Evolutionary conservation across 495 filamentous ascomycete genomes (phyloP), one percentile per base, ranked within the genome.

Genomic region (Podospora pseudopauciseta): DNA sequence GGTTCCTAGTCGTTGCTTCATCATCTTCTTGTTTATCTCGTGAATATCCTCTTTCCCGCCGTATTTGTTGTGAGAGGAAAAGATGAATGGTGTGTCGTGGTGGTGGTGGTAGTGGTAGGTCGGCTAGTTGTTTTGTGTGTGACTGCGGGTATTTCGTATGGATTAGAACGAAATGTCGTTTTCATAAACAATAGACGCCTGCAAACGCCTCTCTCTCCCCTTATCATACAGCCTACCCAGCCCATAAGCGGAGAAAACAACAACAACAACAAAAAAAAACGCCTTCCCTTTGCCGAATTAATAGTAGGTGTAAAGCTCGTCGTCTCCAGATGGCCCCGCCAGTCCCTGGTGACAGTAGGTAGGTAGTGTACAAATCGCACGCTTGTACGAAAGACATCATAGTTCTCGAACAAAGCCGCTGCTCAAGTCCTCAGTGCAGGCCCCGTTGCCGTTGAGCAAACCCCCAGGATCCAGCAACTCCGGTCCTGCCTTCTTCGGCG

Each of bases 401-500:
- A 49, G 2, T 11, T 49, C 39, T 49, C 15, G 13, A 49, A 49
- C 39, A 49, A 16, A 32, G 30, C 30, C 7, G 13, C 39, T 13
- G 39, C 39, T 49, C 39, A 49, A 49, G 23, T 23, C 23, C 23
- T 23, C 23, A 23, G 23, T 23, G 23, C 23, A 23, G 23, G 23
- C 23, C 39, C 15, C 27, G 23, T 63, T 32, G 32, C 61, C 30
- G 34, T 49, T 63, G 11, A 88, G 73, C 23, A 88, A 73, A 1
- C 86, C 86, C 5, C 87, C 86, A 0, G 83, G 82, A 74, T 89
- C 87, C 65, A 82, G 79, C 11, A 89, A 73, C 66, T 84, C 82
- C 68, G 77, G 70, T 63, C 80, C 77, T 0, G 56, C 7, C 16
- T 63, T 68, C 30, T 49, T 34, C 19, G 59, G 26, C 4, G 30